Conservation (phyloP, 208 protist genomes). For the Wallacemonas rigidus region DNA sequence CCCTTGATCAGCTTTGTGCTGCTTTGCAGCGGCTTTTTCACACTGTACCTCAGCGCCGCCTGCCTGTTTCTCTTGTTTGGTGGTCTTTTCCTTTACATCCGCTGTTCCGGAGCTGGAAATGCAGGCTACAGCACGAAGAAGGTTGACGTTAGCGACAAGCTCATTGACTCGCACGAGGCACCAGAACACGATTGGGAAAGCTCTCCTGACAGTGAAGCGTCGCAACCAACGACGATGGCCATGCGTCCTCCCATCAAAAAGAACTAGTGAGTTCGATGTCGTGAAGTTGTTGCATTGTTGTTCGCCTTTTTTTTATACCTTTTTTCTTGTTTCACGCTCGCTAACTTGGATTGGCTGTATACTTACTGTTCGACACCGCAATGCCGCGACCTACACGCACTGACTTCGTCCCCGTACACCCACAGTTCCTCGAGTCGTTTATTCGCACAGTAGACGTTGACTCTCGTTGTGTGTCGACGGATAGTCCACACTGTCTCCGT, state of each 20-base stretch:
- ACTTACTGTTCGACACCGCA: too few species aligned
- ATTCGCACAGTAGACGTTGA: too few species aligned
- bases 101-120: neutral
- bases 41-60: constrained; percentile 4
- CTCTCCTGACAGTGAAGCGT: neutral
- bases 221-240: neutral
- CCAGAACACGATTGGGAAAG: constrained; percentile 4
- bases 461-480: neutral
- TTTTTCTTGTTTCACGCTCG: neutral
- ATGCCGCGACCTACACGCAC: too few species aligned
- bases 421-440: too few species aligned
- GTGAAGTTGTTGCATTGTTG: neutral
- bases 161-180: neutral
- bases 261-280: neutral
- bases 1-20: constrained; percentile 46
- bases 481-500: neutral
- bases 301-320: neutral
- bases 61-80: constrained; percentile 16
- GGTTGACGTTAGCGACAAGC: neutral
- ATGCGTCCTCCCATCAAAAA: neutral
- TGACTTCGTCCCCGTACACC: too few species aligned
- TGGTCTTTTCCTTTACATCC: constrained; percentile 6
- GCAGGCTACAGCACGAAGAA: neutral
- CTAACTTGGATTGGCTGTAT: neutral
- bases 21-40: constrained; percentile 27